A percentile compares a stretch with the other conserved stretches of the same genome.
Conservation (phyloP, 2,329 filamentous ascomycete genomes). For the Teratosphaeria gauchensis region DNA sequence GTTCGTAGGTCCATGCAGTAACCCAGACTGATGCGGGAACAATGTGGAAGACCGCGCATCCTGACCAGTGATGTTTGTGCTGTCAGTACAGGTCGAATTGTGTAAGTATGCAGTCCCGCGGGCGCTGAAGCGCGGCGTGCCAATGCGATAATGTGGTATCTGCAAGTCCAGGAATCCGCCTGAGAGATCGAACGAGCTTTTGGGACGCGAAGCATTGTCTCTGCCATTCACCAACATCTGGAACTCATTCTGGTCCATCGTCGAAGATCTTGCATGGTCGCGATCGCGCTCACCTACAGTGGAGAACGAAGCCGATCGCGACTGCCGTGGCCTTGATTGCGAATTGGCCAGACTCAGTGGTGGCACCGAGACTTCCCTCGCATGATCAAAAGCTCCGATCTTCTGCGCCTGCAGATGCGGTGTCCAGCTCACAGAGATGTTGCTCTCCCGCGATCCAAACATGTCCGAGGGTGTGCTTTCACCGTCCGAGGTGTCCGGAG, state of each 20-base stretch:
- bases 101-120: slow-evolving; percentile 68
- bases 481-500: slow-evolving; percentile 17
- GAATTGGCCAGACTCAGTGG: slow-evolving; percentile 16
- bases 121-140: slow-evolving; percentile 69
- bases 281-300: slow-evolving; percentile 59
- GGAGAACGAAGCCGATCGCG: slow-evolving; percentile 63
- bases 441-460: slow-evolving; percentile 9
- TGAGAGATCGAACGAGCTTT: slow-evolving; percentile 19
- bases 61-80: slow-evolving; percentile 56
- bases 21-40: slow-evolving; percentile 32
- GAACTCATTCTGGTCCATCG: slow-evolving; percentile 18
- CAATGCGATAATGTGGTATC: slow-evolving; percentile 77
- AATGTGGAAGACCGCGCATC: slow-evolving; percentile 53
- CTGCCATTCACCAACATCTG: slow-evolving; percentile 17
- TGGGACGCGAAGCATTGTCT: slow-evolving; percentile 12
- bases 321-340: slow-evolving; percentile 18
- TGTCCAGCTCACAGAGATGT: slow-evolving; percentile 15
- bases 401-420: slow-evolving; percentile 10
- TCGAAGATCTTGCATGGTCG: slow-evolving; percentile 40
- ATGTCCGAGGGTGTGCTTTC: slow-evolving; percentile 7
- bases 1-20: slow-evolving; percentile 1
- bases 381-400: slow-evolving; percentile 4
- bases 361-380: slow-evolving; percentile 7
- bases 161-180: slow-evolving; percentile 19
- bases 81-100: slow-evolving; percentile 61